phyloP scores from a whole-genome alignment of 2,329 filamentous ascomycete species.

The Cytospora mali region DNA sequence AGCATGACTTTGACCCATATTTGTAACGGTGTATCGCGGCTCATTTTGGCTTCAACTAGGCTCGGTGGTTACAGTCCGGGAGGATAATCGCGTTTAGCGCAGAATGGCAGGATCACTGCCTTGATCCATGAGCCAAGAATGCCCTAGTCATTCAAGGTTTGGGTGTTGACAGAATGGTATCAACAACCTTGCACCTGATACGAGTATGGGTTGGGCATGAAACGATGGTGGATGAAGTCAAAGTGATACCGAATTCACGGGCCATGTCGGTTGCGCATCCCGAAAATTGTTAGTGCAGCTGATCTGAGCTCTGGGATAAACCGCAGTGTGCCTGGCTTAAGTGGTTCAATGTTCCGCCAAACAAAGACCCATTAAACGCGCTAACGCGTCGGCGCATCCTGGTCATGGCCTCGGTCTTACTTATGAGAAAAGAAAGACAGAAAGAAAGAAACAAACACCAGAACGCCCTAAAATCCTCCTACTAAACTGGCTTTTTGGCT shows the following conservation, averaged over 20 bases:
- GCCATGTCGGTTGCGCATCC: too few relatives aligned
- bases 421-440: too few relatives aligned
- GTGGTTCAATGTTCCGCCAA: slow-evolving; percentile 2
- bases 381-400: slow-evolving; percentile 2
- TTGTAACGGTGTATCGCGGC: neutral
- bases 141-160: too few relatives aligned
- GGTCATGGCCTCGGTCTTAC: neutral
- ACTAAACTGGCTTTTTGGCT: neutral
- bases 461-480: neutral
- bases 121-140: too few relatives aligned
- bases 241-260: too few relatives aligned
- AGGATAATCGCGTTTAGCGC: neutral
- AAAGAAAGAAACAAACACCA: too few relatives aligned
- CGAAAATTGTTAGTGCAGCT: neutral
- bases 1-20: neutral
- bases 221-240: too few relatives aligned
- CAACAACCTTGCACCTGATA: neutral
- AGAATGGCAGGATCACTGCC: too few relatives aligned
- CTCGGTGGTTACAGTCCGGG: neutral
- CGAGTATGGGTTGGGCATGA: neutral
- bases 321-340: neutral
- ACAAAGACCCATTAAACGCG: slow-evolving; percentile 2
- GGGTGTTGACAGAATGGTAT: neutral
- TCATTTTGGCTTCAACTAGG: neutral
- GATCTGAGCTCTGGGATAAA: neutral